These are phyloP conservation scores for Pyrus hybrid DNA, from an alignment of 331 rosid genomes.

Conservation along the genomic window DNA sequence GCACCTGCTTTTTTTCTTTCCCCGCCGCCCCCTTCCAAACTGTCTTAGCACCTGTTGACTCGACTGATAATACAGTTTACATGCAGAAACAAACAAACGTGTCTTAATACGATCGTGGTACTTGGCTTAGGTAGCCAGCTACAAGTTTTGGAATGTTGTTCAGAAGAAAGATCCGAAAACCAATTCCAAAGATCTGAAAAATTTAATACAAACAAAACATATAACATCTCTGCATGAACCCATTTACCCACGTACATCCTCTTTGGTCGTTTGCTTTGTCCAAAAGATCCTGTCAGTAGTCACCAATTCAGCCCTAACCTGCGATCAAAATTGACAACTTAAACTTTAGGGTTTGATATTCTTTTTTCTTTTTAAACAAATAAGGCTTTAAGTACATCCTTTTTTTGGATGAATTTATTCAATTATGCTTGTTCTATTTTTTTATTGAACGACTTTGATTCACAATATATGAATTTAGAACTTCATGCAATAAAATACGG, in stretches of 20 bases:
- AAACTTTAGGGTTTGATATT: too few species aligned
- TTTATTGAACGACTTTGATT: too few species aligned
- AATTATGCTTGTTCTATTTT: too few species aligned
- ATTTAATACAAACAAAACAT: not conserved
- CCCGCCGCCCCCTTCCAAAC: too few species aligned
- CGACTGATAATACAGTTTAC: not conserved
- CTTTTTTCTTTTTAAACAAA: too few species aligned
- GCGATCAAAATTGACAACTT: not conserved
- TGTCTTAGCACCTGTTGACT: not conserved
- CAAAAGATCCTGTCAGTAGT: slow-evolving; percentile 17
- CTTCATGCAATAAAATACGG: too few species aligned
- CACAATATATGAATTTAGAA: too few species aligned
- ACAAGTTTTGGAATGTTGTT: slow-evolving; percentile 41
- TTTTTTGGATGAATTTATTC: too few species aligned
- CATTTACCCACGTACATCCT: not conserved
- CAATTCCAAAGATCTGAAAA: slow-evolving; percentile 26
- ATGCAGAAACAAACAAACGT: not conserved
- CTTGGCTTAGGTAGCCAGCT: slow-evolving; percentile 28
- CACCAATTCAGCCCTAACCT: not conserved
- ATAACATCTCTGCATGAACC: not conserved
- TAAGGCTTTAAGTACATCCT: too few species aligned
- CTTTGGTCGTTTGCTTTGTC: slow-evolving; percentile 22
- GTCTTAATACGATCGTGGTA: too few species aligned
- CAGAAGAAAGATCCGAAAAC: slow-evolving; percentile 28
- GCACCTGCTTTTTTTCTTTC: too few species aligned